These are phyloP conservation scores for carrot (Daucus carota) DNA, from an alignment of 129 eudicot genomes.

Conservation along the genomic window DH1_v3.0 NC_030383.2:6316001-6316500, in stretches of 20 bases:
- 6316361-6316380: not conserved
- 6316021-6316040: too few relatives aligned
- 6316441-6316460: constrained; percentile 4
- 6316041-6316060: too few relatives aligned
- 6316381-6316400: not conserved
- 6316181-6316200: not conserved
- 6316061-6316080: too few relatives aligned
- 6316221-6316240: not conserved
- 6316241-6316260: not conserved
- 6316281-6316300: too few relatives aligned
- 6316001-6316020: too few relatives aligned
- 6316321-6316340: not conserved
- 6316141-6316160: too few relatives aligned
- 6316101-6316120: not conserved
- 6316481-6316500: constrained; percentile 99
- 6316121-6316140: too few relatives aligned
- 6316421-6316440: too few relatives aligned
- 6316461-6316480: constrained; percentile 55
- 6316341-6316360: too few relatives aligned
- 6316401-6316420: not conserved
- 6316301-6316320: not conserved
- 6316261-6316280: too few relatives aligned
- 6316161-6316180: too few relatives aligned
- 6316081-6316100: too few relatives aligned
- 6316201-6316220: not conserved